phyloP scores from a whole-genome alignment of 441 rosid species.

The Euphorbia celastroides region DNA sequence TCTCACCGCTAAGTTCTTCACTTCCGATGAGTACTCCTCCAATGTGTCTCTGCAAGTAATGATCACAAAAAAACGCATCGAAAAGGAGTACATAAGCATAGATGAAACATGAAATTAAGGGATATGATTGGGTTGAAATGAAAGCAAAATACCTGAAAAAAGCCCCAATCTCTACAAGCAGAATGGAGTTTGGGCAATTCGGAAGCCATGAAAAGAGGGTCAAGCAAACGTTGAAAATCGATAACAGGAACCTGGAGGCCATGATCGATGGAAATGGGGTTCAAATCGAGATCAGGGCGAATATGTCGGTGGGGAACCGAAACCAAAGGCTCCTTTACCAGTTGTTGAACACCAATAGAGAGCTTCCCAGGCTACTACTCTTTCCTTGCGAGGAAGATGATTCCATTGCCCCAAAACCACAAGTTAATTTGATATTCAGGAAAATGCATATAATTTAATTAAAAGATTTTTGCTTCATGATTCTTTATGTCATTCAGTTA shows the following conservation, averaged over 20 bases:
- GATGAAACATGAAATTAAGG: too few species aligned
- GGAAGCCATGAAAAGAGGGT: not conserved
- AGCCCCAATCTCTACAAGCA: conserved; percentile 28
- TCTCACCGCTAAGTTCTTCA: conserved; percentile 26
- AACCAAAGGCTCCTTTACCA: conserved; percentile 11
- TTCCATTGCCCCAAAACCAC: not conserved
- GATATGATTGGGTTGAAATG: not conserved
- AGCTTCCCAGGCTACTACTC: conserved; percentile 9
- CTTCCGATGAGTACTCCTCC: conserved; percentile 35
- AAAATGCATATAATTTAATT: too few species aligned
- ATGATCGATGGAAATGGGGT: not conserved
- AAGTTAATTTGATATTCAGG: too few species aligned
- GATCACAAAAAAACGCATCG: not conserved
- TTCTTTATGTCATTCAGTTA: too few species aligned
- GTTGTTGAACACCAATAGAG: conserved; percentile 20
- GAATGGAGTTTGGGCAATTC: conserved; percentile 23
- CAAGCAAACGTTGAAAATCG: conserved; percentile 5
- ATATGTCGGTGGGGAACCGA: conserved; percentile 13
- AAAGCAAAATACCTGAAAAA: conserved; percentile 23
- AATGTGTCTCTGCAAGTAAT: conserved; percentile 27
- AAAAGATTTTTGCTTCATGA: too few species aligned
- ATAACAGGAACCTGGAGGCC: conserved; percentile 11
- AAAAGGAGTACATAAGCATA: too few species aligned
- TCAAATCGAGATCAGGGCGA: conserved; percentile 3
- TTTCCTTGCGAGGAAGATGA: not conserved